Evolutionary conservation across 2,329 filamentous ascomycete species (phyloP).

Genomic region (Neonectria neomacrospora): DNA sequence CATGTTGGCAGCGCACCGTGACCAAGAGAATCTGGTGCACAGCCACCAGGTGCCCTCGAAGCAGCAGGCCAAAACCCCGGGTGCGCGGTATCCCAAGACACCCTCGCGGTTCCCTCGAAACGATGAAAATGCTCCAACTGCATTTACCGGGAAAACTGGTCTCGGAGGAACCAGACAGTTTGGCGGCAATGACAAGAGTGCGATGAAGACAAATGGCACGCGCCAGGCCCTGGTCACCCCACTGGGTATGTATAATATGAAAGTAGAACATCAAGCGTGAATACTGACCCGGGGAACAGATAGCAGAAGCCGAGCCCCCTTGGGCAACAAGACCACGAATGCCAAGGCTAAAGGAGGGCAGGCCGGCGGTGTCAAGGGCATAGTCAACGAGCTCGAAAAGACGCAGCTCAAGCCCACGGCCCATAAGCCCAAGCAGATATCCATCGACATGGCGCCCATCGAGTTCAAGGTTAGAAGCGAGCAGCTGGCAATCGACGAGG

Average conservation of each 20-base stretch:
- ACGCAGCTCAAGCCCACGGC: constrained; percentile 69
- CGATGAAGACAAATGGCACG: constrained; percentile 60
- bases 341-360: constrained; percentile 80
- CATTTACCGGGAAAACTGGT: constrained; percentile 53
- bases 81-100: constrained; percentile 80
- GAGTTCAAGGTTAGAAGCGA: constrained; percentile 73
- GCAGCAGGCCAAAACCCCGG: constrained; percentile 84
- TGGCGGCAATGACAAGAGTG: constrained; percentile 59
- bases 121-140: constrained; percentile 77
- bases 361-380: constrained; percentile 71
- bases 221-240: constrained; percentile 78
- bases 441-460: constrained; percentile 62
- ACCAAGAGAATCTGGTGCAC: constrained; percentile 90
- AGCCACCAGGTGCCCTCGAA: constrained; percentile 80
- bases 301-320: constrained; percentile 75
- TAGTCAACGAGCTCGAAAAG: constrained; percentile 70
- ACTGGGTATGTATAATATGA: constrained; percentile 68
- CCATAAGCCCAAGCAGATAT: constrained; percentile 68
- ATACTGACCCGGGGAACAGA: constrained; percentile 33
- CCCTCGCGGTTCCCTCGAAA: constrained; percentile 81
- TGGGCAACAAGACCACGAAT: constrained; percentile 97
- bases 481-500: constrained; percentile 53
- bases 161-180: constrained; percentile 68
- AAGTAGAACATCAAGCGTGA: constrained; percentile 20
- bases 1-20: constrained; percentile 82